Conservation (phyloP, 2,329 filamentous ascomycete genomes). For the Phaeomoniella chlamydospora region DNA sequence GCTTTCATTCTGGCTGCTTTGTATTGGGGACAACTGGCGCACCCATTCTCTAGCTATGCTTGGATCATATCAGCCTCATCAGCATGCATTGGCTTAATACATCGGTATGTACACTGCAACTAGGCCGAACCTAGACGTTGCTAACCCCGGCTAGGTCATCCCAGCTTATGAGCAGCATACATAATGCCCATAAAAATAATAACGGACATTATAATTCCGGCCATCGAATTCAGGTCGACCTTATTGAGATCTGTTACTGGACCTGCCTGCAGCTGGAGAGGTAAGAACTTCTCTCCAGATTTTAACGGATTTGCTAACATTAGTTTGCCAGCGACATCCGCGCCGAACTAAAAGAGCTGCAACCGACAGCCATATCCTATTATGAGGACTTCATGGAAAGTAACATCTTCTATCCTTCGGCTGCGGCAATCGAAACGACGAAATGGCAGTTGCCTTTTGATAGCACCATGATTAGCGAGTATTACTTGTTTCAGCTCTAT, state of each 20-base stretch:
- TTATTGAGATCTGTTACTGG: conserved; percentile 71
- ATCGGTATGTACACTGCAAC: conserved; percentile 3
- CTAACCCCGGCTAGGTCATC: too few relatives aligned
- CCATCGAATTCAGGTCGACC: conserved; percentile 35
- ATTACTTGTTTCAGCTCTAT: conserved; percentile 48
- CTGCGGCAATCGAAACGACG: conserved; percentile 27
- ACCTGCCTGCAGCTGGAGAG: conserved; percentile 86
- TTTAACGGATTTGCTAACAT: conserved; percentile 1
- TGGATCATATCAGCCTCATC: conserved; percentile 39
- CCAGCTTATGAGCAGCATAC: too few relatives aligned
- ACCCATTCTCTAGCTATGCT: conserved; percentile 72
- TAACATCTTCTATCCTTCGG: conserved; percentile 6
- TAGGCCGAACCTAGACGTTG: too few relatives aligned
- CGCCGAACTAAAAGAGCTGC: conserved; percentile 58
- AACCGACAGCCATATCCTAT: conserved; percentile 44
- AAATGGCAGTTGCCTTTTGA: conserved; percentile 14
- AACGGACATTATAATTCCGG: too few relatives aligned
- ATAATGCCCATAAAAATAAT: too few relatives aligned
- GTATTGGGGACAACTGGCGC: conserved; percentile 76
- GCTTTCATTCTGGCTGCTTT: conserved; percentile 72
- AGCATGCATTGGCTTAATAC: neutral
- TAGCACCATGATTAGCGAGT: conserved; percentile 14
- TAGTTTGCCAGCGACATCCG: conserved; percentile 57
- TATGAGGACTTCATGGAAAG: conserved; percentile 32
- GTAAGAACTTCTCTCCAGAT: conserved; percentile 28